Base-by-base conservation (phyloP, 441 rosid genomes). In the Jatropha podagrica region DNA sequence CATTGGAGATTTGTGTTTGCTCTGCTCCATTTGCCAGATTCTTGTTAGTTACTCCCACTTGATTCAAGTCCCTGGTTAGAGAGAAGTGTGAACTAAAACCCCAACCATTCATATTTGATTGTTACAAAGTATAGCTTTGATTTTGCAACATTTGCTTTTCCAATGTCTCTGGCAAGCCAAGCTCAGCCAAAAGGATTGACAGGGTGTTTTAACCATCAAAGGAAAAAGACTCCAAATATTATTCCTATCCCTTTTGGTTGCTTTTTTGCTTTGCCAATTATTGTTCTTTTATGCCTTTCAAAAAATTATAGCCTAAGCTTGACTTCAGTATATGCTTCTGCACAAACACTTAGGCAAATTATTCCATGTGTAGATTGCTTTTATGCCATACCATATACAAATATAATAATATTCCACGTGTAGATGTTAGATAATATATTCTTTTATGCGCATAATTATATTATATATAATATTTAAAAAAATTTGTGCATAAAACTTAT, bases 11-110 rank as follows among this genome's bases (percentile, higher is more conserved):
- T 74, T 58, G 82, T 77, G 85, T 69, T 72, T 79, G 74, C 63
- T 62, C 71, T 80, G 79, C 85, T 83, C 86, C 87, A 65, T 56
- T 69, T 44, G 81, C 83, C 84, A 66, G 67, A 74, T 83, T 79
- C 85, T 83, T 85, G 82, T 75, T 78, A 78, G 79, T 59, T 73
- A 49, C 62, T 65, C 49, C 55, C 51, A 74, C 73, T 75, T 76
- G 66, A 26, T 81, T 78, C 54, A 68, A 60, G 68, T 67, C 55
- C 65, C 27, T 65, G 38, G 62, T 69, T 27, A 49, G 77, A 54
- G 79, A 49, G 73, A 76, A 63, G 81, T 73, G 80, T 75, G 80
- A 69, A 54, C 27, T 69, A 49, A 69, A 72, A 55, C 60, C 72
- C 60, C 7, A 68, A 51, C 52, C 76, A 65, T 75, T 69, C 78